Evolutionary conservation across 106 monocot genomes (phyloP), one percentile per base, ranked within the genome.

Genomic region (Posidonia australis): DNA sequence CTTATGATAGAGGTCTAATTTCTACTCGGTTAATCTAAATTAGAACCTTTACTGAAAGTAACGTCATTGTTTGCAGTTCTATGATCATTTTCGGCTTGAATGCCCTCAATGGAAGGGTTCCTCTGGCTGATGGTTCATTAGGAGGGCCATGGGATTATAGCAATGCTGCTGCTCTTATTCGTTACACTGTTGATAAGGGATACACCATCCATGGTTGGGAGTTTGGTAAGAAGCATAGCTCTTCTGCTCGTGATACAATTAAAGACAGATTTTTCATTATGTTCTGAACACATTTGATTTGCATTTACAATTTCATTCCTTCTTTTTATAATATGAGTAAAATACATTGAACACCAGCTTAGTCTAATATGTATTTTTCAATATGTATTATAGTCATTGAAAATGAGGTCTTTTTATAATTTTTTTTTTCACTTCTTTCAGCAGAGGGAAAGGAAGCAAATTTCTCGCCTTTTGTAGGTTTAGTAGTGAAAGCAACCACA

Each of bases 121-220:
- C 54, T 12, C 1, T 72, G 65, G 14, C 31, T 11, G 96, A 87
- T 79, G 87, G 87, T 46, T 90, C 90, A 17, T 10, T 70, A n/a
- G 82, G 84, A 68, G 96, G 96, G 3, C 77, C 82, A 48, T 96
- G 96, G 96, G 73, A 90, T 45, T 85, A 57, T 59, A 79, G 69
- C 48, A 96, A 96, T 73, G 96, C 96, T 30, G 96, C 79, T 28
- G 58, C 78, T 27, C 44, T 96, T 52, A 87, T 98, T 71, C 82
- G 51, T 3, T 98, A 87, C 66, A 87, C 84, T 4, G 87, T 74
- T 17, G 73, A 65, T 44, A 90, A 85, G 49, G 96, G 96, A 23
- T 85, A 98, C 61, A 66, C 41, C 13, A 76, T 90, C 32, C 65
- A 75, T 71, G 96, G 90, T 10, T 98, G 96, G 96, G 96, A 98